Conservation (phyloP, 2,329 filamentous ascomycete species). For the Lasiodiplodia gonubiensis region DNA sequence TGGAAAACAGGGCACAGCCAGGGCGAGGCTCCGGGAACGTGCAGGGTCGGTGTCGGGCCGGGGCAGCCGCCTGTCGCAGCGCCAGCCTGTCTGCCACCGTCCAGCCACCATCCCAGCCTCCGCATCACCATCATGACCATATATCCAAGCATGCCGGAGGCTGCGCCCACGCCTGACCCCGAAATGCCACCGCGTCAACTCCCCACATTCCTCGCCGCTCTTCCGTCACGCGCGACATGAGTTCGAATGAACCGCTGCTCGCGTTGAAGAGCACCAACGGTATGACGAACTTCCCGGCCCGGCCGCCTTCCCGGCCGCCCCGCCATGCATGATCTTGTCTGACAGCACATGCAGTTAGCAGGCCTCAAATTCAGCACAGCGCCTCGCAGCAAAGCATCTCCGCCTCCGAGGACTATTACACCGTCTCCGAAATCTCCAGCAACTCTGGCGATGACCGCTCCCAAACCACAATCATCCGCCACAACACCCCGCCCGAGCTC, state of each 20-base stretch:
- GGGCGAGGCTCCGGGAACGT: constrained; percentile 9
- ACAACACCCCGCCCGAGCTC: constrained; percentile 45
- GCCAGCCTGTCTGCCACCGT: neutral
- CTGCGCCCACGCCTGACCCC: constrained; percentile 1
- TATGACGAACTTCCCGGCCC: constrained; percentile 15
- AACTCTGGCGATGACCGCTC: constrained; percentile 43
- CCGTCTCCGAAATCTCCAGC: constrained; percentile 46
- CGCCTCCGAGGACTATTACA: constrained; percentile 59
- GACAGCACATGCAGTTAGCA: constrained; percentile 41
- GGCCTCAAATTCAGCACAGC: constrained; percentile 48
- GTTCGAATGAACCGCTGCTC: constrained; percentile 25
- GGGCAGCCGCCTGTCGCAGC: constrained; percentile 21
- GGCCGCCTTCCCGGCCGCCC: neutral
- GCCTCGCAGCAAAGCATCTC: constrained; percentile 54
- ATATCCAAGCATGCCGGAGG: constrained; percentile 14
- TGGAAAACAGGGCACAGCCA: constrained; percentile 24
- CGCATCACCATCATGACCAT: constrained; percentile 5
- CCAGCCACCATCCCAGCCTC: constrained; percentile 29
- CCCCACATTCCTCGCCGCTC: constrained; percentile 3
- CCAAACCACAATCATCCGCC: constrained; percentile 35
- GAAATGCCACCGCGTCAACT: neutral
- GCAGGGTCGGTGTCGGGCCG: constrained; percentile 12
- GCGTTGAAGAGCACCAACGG: constrained; percentile 31
- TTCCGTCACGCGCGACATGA: constrained; percentile 22
- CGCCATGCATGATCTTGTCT: constrained; percentile 18